These are phyloP conservation scores for Penicillium riverlandense DNA, from an alignment of 495 filamentous ascomycete genomes.

Conservation along the genomic window DNA sequence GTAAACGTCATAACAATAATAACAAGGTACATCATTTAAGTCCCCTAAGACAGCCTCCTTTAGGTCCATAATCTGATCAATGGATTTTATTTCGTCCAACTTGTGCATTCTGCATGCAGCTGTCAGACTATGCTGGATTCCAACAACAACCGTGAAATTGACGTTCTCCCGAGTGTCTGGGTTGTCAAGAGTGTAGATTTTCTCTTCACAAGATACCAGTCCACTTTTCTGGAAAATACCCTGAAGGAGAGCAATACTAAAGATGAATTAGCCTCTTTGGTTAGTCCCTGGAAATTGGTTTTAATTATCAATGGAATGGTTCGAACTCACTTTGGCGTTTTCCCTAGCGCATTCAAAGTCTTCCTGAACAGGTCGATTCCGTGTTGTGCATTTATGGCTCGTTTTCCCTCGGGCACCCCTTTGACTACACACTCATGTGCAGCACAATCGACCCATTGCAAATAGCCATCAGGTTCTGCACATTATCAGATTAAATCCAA, in stretches of 20 bases:
- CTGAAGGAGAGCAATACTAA: too few relatives aligned
- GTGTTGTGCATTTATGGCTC: not conserved
- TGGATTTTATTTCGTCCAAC: too few relatives aligned
- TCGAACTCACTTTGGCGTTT: conserved; percentile 1
- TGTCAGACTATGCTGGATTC: too few relatives aligned
- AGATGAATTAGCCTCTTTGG: too few relatives aligned
- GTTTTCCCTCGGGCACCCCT: not conserved
- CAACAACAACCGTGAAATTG: not conserved
- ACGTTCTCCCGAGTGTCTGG: not conserved
- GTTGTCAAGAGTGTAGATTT: not conserved
- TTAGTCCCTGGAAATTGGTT: too few relatives aligned
- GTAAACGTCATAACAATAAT: too few relatives aligned
- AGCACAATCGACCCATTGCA: conserved; percentile 1
- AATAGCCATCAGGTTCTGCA: not conserved
- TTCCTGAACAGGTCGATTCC: not conserved
- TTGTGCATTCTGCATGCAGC: too few relatives aligned
- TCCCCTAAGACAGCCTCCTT: too few relatives aligned
- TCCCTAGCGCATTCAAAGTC: not conserved
- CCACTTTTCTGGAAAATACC: conserved; percentile 1
- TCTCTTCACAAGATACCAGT: not conserved
- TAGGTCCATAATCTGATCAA: too few relatives aligned
- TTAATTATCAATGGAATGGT: too few relatives aligned
- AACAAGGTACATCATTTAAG: too few relatives aligned
- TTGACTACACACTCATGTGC: conserved; percentile 1
- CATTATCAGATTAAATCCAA: too few relatives aligned